Conservation (phyloP, 345 rosid species). For the Populus ilicifolia region DNA sequence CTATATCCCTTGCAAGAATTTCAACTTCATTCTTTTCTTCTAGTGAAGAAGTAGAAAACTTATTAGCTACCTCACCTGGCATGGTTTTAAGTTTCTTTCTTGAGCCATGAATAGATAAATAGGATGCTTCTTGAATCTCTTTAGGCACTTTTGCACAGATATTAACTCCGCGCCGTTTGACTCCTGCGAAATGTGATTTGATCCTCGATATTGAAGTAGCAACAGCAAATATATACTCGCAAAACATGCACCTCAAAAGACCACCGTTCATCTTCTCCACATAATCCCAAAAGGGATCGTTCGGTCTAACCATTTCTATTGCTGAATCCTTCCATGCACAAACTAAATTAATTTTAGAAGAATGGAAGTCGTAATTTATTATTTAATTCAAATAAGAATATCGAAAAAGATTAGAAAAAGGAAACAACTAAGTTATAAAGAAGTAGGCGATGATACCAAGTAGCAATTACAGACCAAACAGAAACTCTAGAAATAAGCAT, state of each 20-base stretch:
- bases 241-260: conserved; percentile 5
- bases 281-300: background rate
- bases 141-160: conserved; percentile 4
- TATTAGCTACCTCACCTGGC: background rate
- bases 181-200: conserved; percentile 4
- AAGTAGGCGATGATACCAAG: background rate
- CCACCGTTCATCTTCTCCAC: background rate
- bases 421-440: background rate
- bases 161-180: background rate
- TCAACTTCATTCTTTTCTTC: background rate
- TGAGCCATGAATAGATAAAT: background rate
- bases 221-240: background rate
- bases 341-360: background rate
- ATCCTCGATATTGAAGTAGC: conserved; percentile 3
- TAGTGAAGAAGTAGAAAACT: background rate
- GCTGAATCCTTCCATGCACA: background rate
- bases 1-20: background rate
- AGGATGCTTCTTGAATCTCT: conserved; percentile 1
- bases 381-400: background rate
- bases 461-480: background rate
- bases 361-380: background rate
- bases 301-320: background rate
- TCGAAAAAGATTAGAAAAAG: background rate
- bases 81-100: background rate
- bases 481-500: background rate